A percentile compares a stretch with the other conserved stretches of the same genome.
Evolutionary conservation across 2,329 filamentous ascomycete genomes (phyloP).

Genomic region (Ceratocystis alfenasii): DNA sequence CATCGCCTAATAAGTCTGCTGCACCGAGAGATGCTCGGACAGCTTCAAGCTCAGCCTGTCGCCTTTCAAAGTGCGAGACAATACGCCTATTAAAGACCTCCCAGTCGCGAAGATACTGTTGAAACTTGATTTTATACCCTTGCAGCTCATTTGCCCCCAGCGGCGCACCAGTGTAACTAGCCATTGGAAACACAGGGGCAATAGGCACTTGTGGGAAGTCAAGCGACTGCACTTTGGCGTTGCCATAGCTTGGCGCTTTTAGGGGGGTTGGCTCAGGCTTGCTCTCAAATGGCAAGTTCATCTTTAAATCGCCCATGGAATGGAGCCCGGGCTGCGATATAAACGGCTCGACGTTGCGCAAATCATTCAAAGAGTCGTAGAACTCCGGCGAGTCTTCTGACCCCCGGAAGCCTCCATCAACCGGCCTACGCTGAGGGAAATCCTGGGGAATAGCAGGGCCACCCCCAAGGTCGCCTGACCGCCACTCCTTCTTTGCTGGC

Average conservation of each 20-base stretch:
- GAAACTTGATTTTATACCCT: conserved; percentile 15
- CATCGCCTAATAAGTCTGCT: conserved; percentile 33
- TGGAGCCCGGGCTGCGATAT: conserved; percentile 38
- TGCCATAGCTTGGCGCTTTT: conserved; percentile 25
- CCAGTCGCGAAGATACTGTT: conserved; percentile 26
- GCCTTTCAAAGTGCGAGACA: conserved; percentile 44
- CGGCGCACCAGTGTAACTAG: conserved; percentile 2
- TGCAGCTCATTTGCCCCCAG: background rate
- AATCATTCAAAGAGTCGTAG: conserved; percentile 41
- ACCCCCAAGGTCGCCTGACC: conserved; percentile 36
- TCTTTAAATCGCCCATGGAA: conserved; percentile 45
- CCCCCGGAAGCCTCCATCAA: conserved; percentile 29
- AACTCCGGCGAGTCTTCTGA: conserved; percentile 48
- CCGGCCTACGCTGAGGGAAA: conserved; percentile 8
- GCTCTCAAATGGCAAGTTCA: conserved; percentile 46
- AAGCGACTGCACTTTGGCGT: conserved; percentile 30
- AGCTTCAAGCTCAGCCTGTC: conserved; percentile 35
- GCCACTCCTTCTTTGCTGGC: conserved; percentile 48
- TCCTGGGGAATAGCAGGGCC: background rate
- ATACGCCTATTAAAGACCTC: conserved; percentile 36
- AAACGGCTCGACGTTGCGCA: conserved; percentile 46
- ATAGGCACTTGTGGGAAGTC: conserved; percentile 40
- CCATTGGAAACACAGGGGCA: conserved; percentile 34
- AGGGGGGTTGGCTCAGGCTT: conserved; percentile 35
- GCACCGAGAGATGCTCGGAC: conserved; percentile 37